phyloP scores from a whole-genome alignment of 2,329 filamentous ascomycete genomes.

The Aspergillus glaucus region DNA sequence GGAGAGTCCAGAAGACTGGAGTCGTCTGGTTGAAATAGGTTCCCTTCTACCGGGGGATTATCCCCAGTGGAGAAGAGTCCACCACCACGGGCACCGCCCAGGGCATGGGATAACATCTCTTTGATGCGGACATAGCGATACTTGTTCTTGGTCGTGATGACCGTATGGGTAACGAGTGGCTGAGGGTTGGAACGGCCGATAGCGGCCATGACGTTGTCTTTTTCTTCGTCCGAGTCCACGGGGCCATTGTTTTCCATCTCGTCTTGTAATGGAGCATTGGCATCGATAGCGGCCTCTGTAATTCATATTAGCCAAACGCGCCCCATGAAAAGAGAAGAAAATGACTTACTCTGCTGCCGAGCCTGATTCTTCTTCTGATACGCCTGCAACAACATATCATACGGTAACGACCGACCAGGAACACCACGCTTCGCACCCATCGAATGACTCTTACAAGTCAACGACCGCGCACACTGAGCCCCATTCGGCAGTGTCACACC shows the following conservation, averaged over 20 bases:
- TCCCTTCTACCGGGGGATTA: slow-evolving; percentile 21
- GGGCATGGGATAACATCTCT: slow-evolving; percentile 55
- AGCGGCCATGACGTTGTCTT: slow-evolving; percentile 77
- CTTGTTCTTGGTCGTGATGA: slow-evolving; percentile 46
- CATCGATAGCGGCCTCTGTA: slow-evolving; percentile 87
- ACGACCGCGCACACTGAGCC: slow-evolving; percentile 75
- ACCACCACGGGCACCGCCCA: slow-evolving; percentile 45
- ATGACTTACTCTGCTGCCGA: slow-evolving; percentile 77
- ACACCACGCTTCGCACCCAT: slow-evolving; percentile 92
- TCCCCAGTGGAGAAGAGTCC: slow-evolving; percentile 40
- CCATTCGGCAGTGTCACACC: slow-evolving; percentile 82
- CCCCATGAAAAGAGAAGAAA: slow-evolving; percentile 14
- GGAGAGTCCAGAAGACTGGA: slow-evolving; percentile 10
- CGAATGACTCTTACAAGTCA: slow-evolving; percentile 91
- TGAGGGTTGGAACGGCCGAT: slow-evolving; percentile 68
- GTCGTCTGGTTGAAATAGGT: slow-evolving; percentile 29
- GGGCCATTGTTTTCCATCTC: slow-evolving; percentile 74
- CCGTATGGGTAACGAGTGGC: slow-evolving; percentile 62
- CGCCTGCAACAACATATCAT: slow-evolving; percentile 81
- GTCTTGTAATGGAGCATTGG: slow-evolving; percentile 83
- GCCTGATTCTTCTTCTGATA: slow-evolving; percentile 99
- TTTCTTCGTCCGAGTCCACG: slow-evolving; percentile 93
- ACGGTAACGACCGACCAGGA: slow-evolving; percentile 77
- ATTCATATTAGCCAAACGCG: slow-evolving; percentile 3
- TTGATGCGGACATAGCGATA: slow-evolving; percentile 59